Percentiles rank a stretch among this genome's conserved stretches.
Evolutionary conservation across 139 green algal species (phyloP).

Genomic region (Zygnema circumcarinatum): DNA sequence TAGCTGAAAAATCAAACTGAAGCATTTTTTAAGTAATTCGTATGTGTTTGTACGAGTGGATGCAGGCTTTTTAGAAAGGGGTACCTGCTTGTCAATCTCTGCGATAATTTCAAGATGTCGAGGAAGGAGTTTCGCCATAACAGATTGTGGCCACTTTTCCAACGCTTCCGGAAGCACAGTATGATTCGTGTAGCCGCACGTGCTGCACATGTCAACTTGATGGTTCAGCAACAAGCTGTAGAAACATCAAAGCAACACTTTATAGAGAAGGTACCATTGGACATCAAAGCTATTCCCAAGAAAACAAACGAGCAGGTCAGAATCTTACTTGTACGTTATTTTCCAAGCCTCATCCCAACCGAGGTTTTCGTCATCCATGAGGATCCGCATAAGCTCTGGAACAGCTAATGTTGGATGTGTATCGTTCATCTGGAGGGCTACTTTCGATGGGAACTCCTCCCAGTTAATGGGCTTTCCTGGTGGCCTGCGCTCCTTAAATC

Average conservation of each 20-base stretch:
- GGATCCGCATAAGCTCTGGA: slow-evolving; percentile 95
- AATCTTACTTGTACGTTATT: slow-evolving; percentile 85
- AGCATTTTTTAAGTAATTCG: not conserved
- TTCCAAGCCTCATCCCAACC: slow-evolving; percentile 84
- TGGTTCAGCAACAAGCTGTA: slow-evolving; percentile 34
- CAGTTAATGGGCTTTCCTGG: slow-evolving; percentile 38
- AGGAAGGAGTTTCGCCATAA: slow-evolving; percentile 94
- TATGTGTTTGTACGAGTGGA: not conserved
- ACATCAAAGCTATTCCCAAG: too few relatives aligned
- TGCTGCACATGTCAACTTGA: slow-evolving; percentile 65
- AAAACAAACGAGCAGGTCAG: slow-evolving; percentile 7
- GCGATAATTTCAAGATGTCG: slow-evolving; percentile 95
- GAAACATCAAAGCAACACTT: too few relatives aligned
- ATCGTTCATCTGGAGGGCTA: slow-evolving; percentile 96
- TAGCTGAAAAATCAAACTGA: not conserved
- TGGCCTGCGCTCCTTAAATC: slow-evolving; percentile 48
- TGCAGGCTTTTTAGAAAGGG: too few relatives aligned
- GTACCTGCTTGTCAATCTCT: slow-evolving; percentile 47
- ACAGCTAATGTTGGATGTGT: slow-evolving; percentile 96
- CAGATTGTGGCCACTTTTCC: slow-evolving; percentile 94
- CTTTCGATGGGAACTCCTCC: slow-evolving; percentile 55
- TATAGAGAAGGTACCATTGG: too few relatives aligned
- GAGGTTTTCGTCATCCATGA: slow-evolving; percentile 94
- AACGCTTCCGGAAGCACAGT: slow-evolving; percentile 92
- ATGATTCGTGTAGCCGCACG: slow-evolving; percentile 77